Evolutionary conservation across 129 eudicot genomes (phyloP).

Genomic region (Arctium minus): DNA sequence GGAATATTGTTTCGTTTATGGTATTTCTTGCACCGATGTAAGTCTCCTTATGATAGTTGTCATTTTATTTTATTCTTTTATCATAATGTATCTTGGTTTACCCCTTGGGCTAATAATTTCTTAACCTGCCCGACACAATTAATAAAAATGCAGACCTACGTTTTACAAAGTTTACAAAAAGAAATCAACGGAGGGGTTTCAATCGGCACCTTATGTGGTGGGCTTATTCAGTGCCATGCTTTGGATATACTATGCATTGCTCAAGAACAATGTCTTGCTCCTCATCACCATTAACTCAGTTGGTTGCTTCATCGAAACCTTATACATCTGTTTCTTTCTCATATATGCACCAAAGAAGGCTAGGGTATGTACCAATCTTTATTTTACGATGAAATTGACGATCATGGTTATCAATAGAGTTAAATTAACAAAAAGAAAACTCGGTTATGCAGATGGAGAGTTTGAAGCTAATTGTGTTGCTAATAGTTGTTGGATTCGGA

Average conservation of each 20-base stretch:
- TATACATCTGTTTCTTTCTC: conserved; percentile 54
- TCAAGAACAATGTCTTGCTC: conserved; percentile 48
- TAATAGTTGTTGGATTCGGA: conserved; percentile 54
- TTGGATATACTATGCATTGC: conserved; percentile 65
- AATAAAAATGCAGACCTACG: conserved; percentile 50
- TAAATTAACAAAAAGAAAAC: neutral
- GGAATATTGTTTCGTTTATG: conserved; percentile 54
- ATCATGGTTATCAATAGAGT: neutral
- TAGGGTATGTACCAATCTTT: neutral
- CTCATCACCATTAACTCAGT: conserved; percentile 62
- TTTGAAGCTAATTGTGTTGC: conserved; percentile 31
- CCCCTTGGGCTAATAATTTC: neutral
- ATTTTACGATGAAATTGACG: neutral
- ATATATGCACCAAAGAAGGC: conserved; percentile 48
- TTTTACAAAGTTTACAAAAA: conserved; percentile 59
- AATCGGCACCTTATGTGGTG: conserved; percentile 63
- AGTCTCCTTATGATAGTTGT: conserved; percentile 9
- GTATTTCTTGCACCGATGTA: conserved; percentile 67
- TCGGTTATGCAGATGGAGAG: conserved; percentile 44
- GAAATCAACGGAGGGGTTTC: conserved; percentile 70
- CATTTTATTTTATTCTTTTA: neutral
- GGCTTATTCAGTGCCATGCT: conserved; percentile 72
- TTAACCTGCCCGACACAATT: neutral
- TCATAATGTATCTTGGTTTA: neutral
- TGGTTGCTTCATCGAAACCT: conserved; percentile 54